phyloP scores from a whole-genome alignment of 495 filamentous ascomycete species.

The Daldinia concentrica region DNA sequence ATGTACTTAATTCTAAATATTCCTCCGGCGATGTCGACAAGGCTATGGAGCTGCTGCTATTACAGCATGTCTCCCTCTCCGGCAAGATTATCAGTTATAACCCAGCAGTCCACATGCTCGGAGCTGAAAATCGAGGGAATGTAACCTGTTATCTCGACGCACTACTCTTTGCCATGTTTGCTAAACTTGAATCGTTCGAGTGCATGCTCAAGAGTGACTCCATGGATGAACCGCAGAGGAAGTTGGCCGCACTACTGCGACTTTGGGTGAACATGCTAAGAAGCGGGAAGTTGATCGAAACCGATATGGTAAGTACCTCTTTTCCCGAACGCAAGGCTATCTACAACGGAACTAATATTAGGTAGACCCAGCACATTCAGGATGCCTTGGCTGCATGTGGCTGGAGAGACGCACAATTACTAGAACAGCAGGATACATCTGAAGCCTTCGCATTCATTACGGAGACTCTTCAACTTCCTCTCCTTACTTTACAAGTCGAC shows the following conservation, averaged over 20 bases:
- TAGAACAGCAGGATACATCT: conserved; percentile 90
- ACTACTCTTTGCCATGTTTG: conserved; percentile 97
- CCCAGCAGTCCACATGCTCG: conserved; percentile 73
- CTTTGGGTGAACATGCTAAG: conserved; percentile 94
- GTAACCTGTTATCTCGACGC: conserved; percentile 94
- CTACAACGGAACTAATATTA: conserved; percentile 45
- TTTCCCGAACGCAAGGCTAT: not conserved
- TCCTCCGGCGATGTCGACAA: conserved; percentile 75
- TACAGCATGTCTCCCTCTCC: conserved; percentile 81
- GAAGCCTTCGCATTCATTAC: conserved; percentile 97
- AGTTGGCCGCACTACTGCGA: conserved; percentile 76
- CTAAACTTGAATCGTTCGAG: conserved; percentile 87
- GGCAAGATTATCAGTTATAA: conserved; percentile 81
- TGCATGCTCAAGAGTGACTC: conserved; percentile 72
- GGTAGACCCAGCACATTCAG: conserved; percentile 82
- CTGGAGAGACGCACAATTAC: conserved; percentile 80
- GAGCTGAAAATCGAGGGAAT: conserved; percentile 83
- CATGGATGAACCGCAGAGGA: conserved; percentile 75
- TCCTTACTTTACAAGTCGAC: conserved; percentile 92
- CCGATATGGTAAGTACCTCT: conserved; percentile 74
- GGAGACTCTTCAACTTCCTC: conserved; percentile 83
- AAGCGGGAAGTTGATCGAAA: conserved; percentile 83
- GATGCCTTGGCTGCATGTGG: conserved; percentile 85
- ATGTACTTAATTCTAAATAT: conserved; percentile 72
- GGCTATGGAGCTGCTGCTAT: conserved; percentile 75